These are phyloP conservation scores for Aureobasidium uvarum DNA, from an alignment of 2,329 filamentous ascomycete species.

Conservation along the genomic window DNA sequence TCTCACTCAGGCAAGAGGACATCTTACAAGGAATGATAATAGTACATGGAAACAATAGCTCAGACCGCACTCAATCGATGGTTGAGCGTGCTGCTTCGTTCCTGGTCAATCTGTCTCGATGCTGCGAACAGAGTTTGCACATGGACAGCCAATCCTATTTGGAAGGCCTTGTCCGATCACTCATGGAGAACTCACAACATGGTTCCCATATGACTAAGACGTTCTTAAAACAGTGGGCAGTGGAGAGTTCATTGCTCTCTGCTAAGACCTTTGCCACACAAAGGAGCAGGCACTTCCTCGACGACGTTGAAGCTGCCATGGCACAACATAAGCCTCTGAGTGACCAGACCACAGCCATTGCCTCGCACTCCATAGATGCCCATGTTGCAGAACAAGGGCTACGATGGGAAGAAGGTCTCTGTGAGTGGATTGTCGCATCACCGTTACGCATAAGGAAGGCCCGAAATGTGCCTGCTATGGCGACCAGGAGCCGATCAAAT, in stretches of 20 bases:
- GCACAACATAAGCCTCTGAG: conserved; percentile 35
- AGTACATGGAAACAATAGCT: not conserved
- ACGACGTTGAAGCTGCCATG: conserved; percentile 39
- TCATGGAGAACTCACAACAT: conserved; percentile 35
- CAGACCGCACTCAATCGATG: not conserved
- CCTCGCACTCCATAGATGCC: not conserved
- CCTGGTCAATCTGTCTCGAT: conserved; percentile 38
- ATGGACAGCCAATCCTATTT: conserved; percentile 35
- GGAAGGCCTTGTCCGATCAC: conserved; percentile 35
- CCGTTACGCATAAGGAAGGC: conserved; percentile 33
- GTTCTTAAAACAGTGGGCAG: conserved; percentile 40
- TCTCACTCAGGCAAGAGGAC: not conserved
- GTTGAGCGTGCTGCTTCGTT: conserved; percentile 33
- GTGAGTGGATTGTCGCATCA: conserved; percentile 48
- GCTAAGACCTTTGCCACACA: conserved; percentile 36
- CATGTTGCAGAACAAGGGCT: conserved; percentile 31
- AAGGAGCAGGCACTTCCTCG: conserved; percentile 36
- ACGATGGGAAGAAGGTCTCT: conserved; percentile 48
- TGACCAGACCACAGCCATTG: conserved; percentile 31
- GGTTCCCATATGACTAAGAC: conserved; percentile 31
- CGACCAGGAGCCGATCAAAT: not conserved
- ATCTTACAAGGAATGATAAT: conserved; percentile 5
- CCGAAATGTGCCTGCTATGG: too few species aligned
- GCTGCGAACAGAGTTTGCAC: conserved; percentile 40
- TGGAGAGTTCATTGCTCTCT: conserved; percentile 42